These are phyloP conservation scores for Avena sativa DNA, from an alignment of 176 grass and related monocot genomes.

Conservation along the genomic window DNA sequence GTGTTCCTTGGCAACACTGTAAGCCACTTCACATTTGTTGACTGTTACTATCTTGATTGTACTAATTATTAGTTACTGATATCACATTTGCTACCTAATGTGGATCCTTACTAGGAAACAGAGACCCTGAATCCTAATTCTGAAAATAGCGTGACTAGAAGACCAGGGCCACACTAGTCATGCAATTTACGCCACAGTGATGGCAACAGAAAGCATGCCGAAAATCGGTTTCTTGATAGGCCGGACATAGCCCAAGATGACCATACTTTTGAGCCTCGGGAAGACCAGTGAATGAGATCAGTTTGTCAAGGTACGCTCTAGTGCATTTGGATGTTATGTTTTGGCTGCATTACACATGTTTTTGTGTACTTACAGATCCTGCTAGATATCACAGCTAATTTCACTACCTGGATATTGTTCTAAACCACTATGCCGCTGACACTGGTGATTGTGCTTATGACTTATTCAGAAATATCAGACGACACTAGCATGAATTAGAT, in stretches of 20 bases:
- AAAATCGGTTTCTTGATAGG: constrained; percentile 55
- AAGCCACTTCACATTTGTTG: constrained; percentile 37
- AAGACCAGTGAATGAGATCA: constrained; percentile 78
- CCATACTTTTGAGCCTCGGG: constrained; percentile 80
- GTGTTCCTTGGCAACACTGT: constrained; percentile 67
- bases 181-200: background rate
- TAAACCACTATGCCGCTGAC: background rate
- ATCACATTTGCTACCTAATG: too few relatives aligned
- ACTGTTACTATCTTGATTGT: background rate
- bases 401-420: background rate
- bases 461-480: background rate
- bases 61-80: too few relatives aligned
- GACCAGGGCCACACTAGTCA: constrained; percentile 24
- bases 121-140: constrained; percentile 36
- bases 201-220: constrained; percentile 19
- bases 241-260: constrained; percentile 60
- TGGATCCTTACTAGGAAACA: background rate
- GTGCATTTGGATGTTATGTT: too few relatives aligned
- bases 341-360: too few relatives aligned
- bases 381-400: too few relatives aligned
- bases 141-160: constrained; percentile 10
- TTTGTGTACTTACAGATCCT: too few relatives aligned
- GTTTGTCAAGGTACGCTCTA: constrained; percentile 58
- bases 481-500: background rate
- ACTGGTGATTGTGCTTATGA: background rate